Percentiles rank a stretch among this genome's conserved stretches.
Conservation (phyloP, 2,329 filamentous ascomycete genomes). For the Aspergillus carbonarius region DNA sequence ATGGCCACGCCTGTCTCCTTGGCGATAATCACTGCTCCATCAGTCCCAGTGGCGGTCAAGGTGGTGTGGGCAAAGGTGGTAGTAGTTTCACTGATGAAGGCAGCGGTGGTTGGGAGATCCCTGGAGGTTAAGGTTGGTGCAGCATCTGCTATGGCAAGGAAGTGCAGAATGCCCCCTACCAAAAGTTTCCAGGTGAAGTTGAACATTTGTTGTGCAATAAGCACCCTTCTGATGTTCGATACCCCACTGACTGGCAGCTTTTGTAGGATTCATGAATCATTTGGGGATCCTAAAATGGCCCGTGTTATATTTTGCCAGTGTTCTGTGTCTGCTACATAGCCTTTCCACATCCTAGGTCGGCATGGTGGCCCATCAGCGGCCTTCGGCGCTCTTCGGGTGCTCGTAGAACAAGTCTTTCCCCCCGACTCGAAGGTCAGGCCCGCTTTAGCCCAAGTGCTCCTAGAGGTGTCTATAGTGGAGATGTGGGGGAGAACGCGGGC, state of each 20-base stretch:
- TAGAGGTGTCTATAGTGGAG: not conserved
- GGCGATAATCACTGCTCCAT: not conserved
- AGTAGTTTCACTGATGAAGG: not conserved
- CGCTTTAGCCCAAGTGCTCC: not conserved
- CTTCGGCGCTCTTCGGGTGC: not conserved
- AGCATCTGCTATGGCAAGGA: not conserved
- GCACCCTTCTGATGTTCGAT: too few species aligned
- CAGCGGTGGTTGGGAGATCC: not conserved
- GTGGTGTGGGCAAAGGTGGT: not conserved
- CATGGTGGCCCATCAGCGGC: not conserved
- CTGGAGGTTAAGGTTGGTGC: not conserved
- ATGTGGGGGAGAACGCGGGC: not conserved
- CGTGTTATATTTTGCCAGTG: not conserved
- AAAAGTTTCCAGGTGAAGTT: not conserved
- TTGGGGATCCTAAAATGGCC: not conserved
- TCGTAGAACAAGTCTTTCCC: not conserved
- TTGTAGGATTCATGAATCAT: not conserved
- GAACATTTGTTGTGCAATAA: too few species aligned
- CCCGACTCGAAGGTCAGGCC: not conserved
- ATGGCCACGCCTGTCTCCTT: not conserved
- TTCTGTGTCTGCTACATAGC: not conserved
- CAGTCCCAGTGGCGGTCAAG: not conserved
- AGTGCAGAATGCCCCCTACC: not conserved
- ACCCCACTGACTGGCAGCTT: too few species aligned
- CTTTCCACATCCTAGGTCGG: not conserved